Conservation (phyloP, 352 stramenopile genomes). For the Salisapilia sapeloensis region DNA sequence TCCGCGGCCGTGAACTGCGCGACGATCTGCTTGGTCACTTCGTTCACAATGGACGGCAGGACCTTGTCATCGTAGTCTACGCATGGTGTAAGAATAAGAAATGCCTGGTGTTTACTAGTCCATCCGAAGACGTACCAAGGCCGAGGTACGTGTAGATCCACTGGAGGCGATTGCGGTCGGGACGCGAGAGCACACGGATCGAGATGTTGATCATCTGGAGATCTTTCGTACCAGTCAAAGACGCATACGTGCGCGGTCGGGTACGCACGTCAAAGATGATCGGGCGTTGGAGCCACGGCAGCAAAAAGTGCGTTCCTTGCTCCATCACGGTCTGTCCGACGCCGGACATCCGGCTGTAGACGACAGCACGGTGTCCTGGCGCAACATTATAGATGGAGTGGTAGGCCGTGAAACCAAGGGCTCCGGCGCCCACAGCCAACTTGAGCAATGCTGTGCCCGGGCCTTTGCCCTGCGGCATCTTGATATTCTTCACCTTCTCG, state of each 20-base stretch:
- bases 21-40: constrained; percentile 98
- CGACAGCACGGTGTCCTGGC: constrained; percentile 73
- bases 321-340: constrained; percentile 61
- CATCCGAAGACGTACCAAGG: constrained; percentile 30
- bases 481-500: constrained; percentile 84
- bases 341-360: constrained; percentile 82
- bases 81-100: constrained; percentile 1
- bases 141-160: constrained; percentile 95
- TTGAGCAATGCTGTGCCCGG: constrained; percentile 39
- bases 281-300: constrained; percentile 96
- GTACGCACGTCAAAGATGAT: constrained; percentile 92
- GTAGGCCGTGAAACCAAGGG: constrained; percentile 61
- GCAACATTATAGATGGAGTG: constrained; percentile 80
- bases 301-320: constrained; percentile 93
- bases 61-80: constrained; percentile 97
- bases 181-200: constrained; percentile 96
- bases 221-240: constrained; percentile 90
- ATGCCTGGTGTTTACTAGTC: neutral
- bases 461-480: constrained; percentile 50
- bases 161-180: constrained; percentile 84
- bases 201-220: constrained; percentile 99
- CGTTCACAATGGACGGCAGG: constrained; percentile 98
- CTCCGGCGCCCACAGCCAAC: constrained; percentile 36
- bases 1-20: constrained; percentile 98
- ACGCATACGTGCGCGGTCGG: constrained; percentile 86